Evolutionary conservation across 164 flowering plant genomes (phyloP), one percentile per base, ranked within the genome.

Genomic region (Vitis riparia): DNA sequence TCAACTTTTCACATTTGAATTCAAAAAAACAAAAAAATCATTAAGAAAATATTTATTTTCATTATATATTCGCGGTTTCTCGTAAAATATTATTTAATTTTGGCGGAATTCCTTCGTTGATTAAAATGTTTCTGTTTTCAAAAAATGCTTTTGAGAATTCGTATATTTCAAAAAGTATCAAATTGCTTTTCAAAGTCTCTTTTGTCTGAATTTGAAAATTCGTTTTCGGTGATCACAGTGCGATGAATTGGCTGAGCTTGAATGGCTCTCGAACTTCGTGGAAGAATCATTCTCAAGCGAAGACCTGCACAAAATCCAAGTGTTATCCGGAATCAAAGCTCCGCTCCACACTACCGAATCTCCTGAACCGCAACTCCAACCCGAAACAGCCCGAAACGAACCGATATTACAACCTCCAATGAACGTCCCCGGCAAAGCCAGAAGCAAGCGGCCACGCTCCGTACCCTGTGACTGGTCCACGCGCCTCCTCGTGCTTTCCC

Each of bases 201-300:
- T 32, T 32, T 32, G 44, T 32, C 7, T 32, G 7, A 32, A 32
- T 32, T 32, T 32, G 44, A 32, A 32, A 15, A 53, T 11, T 65
- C 15, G 4, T 10, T 17, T 69, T 63, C 62, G 29, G 2, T 56
- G 57, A 65, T 67, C 47, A 62, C 93, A 94, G 98, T 87, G 82
- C 59, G 98, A 92, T 37, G 98, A 92, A 56, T 32, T 89, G 75
- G 93, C 90, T n/a, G 91, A 94, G 78, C 89, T 94, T 1, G 97
- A 94, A 79, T 92, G 98, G 98, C 90, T 92, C 2, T 94, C 98
- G 55, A 91, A 91, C 71, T 89, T 94, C 74, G 92, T 87, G 61
- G 98, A 92, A 67, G 97, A 94, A 66, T 91, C 97, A 1, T 94
- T 92, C 81, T 87, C 98, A 7, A 82, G 81, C 71, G 88, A 85